Base-by-base conservation (phyloP, 192 early-diverging fungal species). In the Diversispora epigaea region DNA sequence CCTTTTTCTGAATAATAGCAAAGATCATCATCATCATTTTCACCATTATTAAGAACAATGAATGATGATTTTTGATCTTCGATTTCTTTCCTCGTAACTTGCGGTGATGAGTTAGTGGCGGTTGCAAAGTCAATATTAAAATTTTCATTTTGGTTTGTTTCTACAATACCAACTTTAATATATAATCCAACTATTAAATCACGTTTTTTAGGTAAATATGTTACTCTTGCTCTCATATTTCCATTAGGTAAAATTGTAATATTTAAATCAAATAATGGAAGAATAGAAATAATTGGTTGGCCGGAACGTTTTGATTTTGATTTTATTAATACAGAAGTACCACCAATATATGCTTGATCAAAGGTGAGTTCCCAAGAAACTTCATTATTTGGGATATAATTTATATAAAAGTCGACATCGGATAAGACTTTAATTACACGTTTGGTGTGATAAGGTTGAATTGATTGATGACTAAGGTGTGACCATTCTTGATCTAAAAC, bases 381-480 rank as follows among this genome's bases (percentile, higher is more conserved):
- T 7, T 12, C 41, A 17, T 39, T 5, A 4, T 10, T 15, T 55
- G 4, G 32, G 3, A 6, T 19, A 22, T 22, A 8, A 49, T 6
- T 25, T 39, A 39, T 70, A 0, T 22, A 9, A 14, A 17, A 54
- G 0, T n/a, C 0, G 6, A 15, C 32, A 10, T 43, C 32, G 5
- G 61, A 63, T 41, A 32, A 12, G n/a, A 63, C 41, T 43, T 43
- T 22, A 10, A 22, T 15, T 25, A 12, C n/a, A 54, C 50, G 50
- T 14, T 54, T 54, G 0, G 61, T 63, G 21, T n/a, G 61, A 41
- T 8, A 63, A 4, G 68, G 68, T 19, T 50, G 68, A 70, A 70
- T 55, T 15, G 68, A 70, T 25, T 70, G 68, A 55, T 55, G 68
- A 54, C 68, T 70, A 39, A 70, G 40, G 32, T 70, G 52, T 0